Percentiles rank a stretch among this genome's conserved stretches.
Conservation (phyloP, 2,329 filamentous ascomycete species). For the Neofusicoccum cordaticola region DNA sequence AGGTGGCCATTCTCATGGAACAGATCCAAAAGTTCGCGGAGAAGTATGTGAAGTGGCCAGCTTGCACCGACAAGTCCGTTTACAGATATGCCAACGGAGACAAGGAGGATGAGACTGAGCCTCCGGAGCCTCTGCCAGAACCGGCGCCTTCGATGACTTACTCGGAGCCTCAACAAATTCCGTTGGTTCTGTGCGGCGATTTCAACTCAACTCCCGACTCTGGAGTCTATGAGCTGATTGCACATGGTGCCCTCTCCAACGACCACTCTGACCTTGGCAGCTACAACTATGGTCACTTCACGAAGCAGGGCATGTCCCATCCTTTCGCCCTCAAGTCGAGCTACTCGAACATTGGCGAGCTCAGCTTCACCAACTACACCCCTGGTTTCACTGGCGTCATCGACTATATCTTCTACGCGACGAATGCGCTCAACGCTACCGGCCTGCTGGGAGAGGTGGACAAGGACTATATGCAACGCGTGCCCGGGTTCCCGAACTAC, state of each 20-base stretch:
- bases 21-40: constrained; percentile 83
- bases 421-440: constrained; percentile 80
- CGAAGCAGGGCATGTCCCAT: constrained; percentile 85
- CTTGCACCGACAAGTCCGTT: constrained; percentile 74
- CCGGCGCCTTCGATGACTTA: constrained; percentile 85
- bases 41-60: constrained; percentile 74
- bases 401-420: constrained; percentile 98
- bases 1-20: constrained; percentile 94
- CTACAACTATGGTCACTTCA: constrained; percentile 90
- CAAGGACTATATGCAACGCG: constrained; percentile 75
- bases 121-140: constrained; percentile 56
- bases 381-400: constrained; percentile 89
- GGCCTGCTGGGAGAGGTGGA: constrained; percentile 84
- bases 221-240: constrained; percentile 86
- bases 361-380: constrained; percentile 95
- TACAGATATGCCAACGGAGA: constrained; percentile 50
- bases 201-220: constrained; percentile 90
- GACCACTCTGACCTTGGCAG: constrained; percentile 76
- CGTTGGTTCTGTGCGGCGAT: constrained; percentile 87
- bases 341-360: constrained; percentile 79
- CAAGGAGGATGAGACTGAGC: constrained; percentile 47
- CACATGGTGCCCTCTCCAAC: constrained; percentile 72
- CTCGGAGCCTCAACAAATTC: constrained; percentile 79
- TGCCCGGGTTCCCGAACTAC: constrained; percentile 89
- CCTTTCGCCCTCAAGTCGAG: constrained; percentile 91